Base-by-base conservation (phyloP, 768 basidiomycete species). In the Trametes gibbosa region DNA sequence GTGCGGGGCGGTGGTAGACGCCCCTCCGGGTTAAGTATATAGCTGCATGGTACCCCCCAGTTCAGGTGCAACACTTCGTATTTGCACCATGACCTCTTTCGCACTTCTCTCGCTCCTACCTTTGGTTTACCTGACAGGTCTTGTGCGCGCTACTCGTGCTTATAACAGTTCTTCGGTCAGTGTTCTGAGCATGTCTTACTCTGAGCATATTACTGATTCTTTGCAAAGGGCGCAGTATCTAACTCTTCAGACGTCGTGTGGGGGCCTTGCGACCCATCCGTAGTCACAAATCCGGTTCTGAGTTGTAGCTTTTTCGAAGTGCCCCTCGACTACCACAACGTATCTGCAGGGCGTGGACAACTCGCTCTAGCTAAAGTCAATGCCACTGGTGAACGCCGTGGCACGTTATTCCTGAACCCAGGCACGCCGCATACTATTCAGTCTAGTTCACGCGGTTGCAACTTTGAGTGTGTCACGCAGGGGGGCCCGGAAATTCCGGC, bases 291-390 rank as follows among this genome's bases (percentile, higher is more conserved):
- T 32, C 23, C 51, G 9, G 8, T 24, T 16, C 24, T 53, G 17
- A 27, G 21, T 3, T 53, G 51, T 16, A 23, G 40, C 23, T 53
- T 53, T 25, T 19, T 53, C 27, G n/a, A 25, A 12, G 40, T 53
- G 13, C 51, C 51, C 1, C n/a, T 53, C 14, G 51, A 53, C 40
- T 53, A 53, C 25, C 51, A 53, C 39, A 25, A 53, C 40, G 40
- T 39, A n/a, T 48, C 46, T 8, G 46, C 16, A 14, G 46, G 46
- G 27, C 25, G 16, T 12, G 51, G 39, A 2, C 32, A 50, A 3
- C 23, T 58, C 27, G 57, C 57, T n/a, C n/a, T 58, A 17, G 57
- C 17, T 5, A 51, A 32, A 40, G 25, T 25, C 24, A 50, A 45
- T 19, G 57, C 57, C n/a, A 58, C 57, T 17, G 35, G n/a, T 2